Evolutionary conservation across 768 basidiomycete genomes (phyloP).

Genomic region (Termitomyces bulborhizus): DNA sequence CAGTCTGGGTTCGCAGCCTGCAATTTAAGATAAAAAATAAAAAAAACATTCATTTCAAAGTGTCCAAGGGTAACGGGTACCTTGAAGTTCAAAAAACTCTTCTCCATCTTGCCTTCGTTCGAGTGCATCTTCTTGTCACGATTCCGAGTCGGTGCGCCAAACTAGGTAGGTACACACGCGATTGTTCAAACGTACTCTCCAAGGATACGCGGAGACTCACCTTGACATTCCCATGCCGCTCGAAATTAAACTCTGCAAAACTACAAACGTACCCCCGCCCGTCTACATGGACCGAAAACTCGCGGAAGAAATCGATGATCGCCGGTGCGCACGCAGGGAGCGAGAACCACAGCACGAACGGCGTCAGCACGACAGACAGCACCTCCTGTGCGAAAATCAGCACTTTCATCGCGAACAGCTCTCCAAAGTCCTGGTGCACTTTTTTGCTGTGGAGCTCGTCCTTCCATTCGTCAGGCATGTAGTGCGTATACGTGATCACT

Average conservation of each 20-base stretch:
- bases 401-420: constrained; percentile 91
- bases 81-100: constrained; percentile 94
- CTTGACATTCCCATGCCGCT: constrained; percentile 89
- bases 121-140: constrained; percentile 74
- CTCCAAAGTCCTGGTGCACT: constrained; percentile 89
- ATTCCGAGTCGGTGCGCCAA: constrained; percentile 73
- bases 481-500: constrained; percentile 92
- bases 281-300: constrained; percentile 95
- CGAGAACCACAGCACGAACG: constrained; percentile 90
- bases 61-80: constrained; percentile 22
- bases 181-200: no score
- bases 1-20: constrained; percentile 93
- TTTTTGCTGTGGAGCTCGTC: constrained; percentile 82
- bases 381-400: constrained; percentile 84
- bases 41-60: no score
- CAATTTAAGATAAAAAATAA: constrained; percentile 22
- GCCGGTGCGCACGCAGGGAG: constrained; percentile 85
- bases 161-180: constrained; percentile 34
- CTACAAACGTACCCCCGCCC: constrained; percentile 96
- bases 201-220: constrained; percentile 26
- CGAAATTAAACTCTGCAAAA: constrained; percentile 98
- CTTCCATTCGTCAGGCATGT: constrained; percentile 93
- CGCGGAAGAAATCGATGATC: constrained; percentile 96
- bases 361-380: constrained; percentile 86
- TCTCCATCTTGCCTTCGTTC: constrained; percentile 98